Base-by-base conservation (phyloP, 208 protist genomes). In the Leptomonas pyrrhocoris region DNA sequence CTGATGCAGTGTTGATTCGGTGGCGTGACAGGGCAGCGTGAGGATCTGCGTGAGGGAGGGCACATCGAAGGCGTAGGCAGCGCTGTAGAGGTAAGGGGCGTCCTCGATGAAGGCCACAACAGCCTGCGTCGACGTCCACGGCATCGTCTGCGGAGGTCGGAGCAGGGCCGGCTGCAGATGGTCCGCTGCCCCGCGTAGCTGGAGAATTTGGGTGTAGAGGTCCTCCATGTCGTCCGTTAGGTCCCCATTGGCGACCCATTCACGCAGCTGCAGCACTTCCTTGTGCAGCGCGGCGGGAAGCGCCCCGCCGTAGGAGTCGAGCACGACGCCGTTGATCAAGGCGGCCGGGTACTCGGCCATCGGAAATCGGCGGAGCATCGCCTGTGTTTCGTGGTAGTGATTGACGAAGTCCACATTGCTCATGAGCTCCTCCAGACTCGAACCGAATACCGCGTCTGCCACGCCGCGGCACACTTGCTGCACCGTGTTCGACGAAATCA, bases 191-290 rank as follows among this genome's bases (percentile, higher is more conserved):
- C 59, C 73, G 50, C 67, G 68, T 12, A 69, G 53, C 25, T 78
- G 19, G 65, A 92, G 31, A 45, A 95, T 84, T 57, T 58, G 46
- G 1, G 68, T 57, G 68, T 92, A 93, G 34, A 93, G 55, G 68
- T 87, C 43, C 16, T 46, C 48, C 38, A 81, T 79, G 36, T 36
- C 34, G 57, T 94, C 79, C 2, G 16, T 15, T 16, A 94, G 66
- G n/a, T 25, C 73, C 0, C 59, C 63, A 7, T 43, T 68, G 13
- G 19, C 2, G 1, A 90, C 73, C 65, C 85, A 79, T 31, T 46
- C 2, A 54, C 57, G 60, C 27, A 89, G 38, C 34, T 54, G 31
- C 18, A 8, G 6, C 45, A 87, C 53, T 38, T 90, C 85, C 0
- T 7, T 23, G 40, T 68, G 34, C 53, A 90, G 69, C 15, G 28